Evolutionary conservation across 176 grass and related monocot species (phyloP).

Genomic region (Ensete glaucum): DNA sequence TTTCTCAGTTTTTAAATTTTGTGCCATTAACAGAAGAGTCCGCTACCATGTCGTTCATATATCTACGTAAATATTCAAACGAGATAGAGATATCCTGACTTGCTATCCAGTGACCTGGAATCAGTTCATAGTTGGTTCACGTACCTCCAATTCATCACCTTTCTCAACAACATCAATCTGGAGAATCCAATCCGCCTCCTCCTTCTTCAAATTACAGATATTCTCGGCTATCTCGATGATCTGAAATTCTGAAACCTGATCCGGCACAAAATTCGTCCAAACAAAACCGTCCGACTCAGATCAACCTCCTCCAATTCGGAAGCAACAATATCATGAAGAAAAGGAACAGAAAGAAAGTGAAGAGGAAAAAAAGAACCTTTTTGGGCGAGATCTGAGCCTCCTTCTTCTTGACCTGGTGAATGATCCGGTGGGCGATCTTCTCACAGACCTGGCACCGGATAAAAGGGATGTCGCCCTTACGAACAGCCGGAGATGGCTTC

Average conservation of each 20-base stretch:
- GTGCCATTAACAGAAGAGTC: not conserved
- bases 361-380: constrained; percentile 37
- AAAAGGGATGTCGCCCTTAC: constrained; percentile 81
- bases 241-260: constrained; percentile 80
- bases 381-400: constrained; percentile 43
- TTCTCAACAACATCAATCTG: constrained; percentile 92
- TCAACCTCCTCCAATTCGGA: not conserved
- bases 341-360: not conserved
- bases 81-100: not conserved
- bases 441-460: constrained; percentile 93
- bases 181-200: constrained; percentile 91
- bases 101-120: not conserved
- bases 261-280: constrained; percentile 7
- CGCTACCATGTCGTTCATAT: no score
- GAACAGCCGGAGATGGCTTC: constrained; percentile 48
- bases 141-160: constrained; percentile 77
- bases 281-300: not conserved
- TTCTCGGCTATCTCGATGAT: constrained; percentile 96
- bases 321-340: not conserved
- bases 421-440: constrained; percentile 81
- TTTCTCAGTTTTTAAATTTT: not conserved
- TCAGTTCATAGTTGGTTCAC: not conserved
- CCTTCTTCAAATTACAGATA: constrained; percentile 96
- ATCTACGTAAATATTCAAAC: not conserved
- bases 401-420: constrained; percentile 57